phyloP scores from a whole-genome alignment of 176 grass and related monocot species.

The Lolium perenne region DNA sequence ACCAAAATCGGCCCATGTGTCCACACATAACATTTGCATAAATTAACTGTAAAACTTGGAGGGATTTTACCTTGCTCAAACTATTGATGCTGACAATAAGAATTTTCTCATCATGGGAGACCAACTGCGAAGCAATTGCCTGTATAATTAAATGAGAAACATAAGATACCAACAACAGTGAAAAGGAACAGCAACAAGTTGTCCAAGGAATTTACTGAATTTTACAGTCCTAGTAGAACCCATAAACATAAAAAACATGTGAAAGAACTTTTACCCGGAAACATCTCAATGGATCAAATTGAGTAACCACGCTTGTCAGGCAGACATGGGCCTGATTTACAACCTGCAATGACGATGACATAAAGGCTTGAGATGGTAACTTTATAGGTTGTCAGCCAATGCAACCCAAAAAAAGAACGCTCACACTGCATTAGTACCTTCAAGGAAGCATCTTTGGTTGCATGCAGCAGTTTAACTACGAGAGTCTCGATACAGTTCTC shows the following conservation, averaged over 20 bases:
- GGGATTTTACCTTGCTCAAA: conserved; percentile 77
- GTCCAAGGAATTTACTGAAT: background rate
- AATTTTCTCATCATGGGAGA: conserved; percentile 70
- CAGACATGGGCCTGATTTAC: conserved; percentile 87
- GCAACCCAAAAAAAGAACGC: conserved; percentile 4
- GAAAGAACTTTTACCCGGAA: conserved; percentile 60
- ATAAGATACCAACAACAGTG: background rate
- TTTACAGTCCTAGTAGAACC: background rate
- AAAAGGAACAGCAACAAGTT: conserved; percentile 1
- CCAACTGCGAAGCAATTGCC: conserved; percentile 73
- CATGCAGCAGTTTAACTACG: conserved; percentile 76
- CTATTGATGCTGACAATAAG: conserved; percentile 78
- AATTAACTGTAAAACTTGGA: background rate
- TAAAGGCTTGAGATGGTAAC: conserved; percentile 23
- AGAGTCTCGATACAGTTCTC: conserved; percentile 75
- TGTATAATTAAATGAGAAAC: conserved; percentile 40
- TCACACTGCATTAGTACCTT: conserved; percentile 62
- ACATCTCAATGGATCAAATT: conserved; percentile 85
- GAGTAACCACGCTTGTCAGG: conserved; percentile 65
- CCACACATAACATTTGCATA: background rate
- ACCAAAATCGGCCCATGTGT: background rate
- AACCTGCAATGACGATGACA: conserved; percentile 65
- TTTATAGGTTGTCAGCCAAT: conserved; percentile 33
- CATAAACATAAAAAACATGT: conserved; percentile 7
- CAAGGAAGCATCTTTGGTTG: conserved; percentile 74